phyloP scores from a whole-genome alignment of 2,329 filamentous ascomycete species.

The Chrysoporthe cubensis region DNA sequence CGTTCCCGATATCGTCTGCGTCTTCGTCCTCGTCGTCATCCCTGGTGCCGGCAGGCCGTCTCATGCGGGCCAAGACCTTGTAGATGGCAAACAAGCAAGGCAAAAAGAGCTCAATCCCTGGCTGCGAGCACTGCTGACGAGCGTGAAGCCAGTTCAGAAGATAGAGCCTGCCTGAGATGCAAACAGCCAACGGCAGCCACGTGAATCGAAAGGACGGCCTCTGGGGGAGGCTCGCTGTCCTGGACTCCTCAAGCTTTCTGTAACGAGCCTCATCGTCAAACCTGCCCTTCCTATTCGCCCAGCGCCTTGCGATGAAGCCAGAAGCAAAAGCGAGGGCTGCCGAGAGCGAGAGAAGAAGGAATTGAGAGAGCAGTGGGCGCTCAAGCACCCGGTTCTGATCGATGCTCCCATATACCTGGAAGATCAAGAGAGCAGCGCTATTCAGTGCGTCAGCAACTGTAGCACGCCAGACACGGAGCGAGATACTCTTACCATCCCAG shows the following conservation, averaged over 20 bases:
- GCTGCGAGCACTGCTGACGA: conserved; percentile 54
- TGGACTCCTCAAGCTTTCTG: conserved; percentile 40
- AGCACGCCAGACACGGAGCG: background rate
- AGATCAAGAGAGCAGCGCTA: conserved; percentile 22
- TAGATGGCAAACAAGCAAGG: conserved; percentile 49
- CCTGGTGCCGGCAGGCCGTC: conserved; percentile 33
- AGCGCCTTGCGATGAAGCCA: conserved; percentile 49
- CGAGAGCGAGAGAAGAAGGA: conserved; percentile 52
- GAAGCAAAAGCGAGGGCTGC: conserved; percentile 46
- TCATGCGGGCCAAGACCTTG: conserved; percentile 46
- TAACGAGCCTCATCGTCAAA: conserved; percentile 41
- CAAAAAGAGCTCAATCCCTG: conserved; percentile 57
- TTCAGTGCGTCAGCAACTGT: conserved; percentile 3
- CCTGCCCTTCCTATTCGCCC: conserved; percentile 52
- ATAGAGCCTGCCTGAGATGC: conserved; percentile 53
- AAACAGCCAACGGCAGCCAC: conserved; percentile 47
- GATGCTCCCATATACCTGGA: conserved; percentile 33
- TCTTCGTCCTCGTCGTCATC: conserved; percentile 40
- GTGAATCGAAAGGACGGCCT: conserved; percentile 51
- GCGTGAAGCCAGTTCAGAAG: conserved; percentile 50
- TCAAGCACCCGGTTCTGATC: conserved; percentile 57
- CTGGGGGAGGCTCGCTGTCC: conserved; percentile 44
- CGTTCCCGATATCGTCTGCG: conserved; percentile 49
- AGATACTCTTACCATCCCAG: conserved; percentile 3
- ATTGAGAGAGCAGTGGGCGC: conserved; percentile 52